Conservation (phyloP, 1,284 basidiomycete genomes). For the Rhizoctonia solani region DNA sequence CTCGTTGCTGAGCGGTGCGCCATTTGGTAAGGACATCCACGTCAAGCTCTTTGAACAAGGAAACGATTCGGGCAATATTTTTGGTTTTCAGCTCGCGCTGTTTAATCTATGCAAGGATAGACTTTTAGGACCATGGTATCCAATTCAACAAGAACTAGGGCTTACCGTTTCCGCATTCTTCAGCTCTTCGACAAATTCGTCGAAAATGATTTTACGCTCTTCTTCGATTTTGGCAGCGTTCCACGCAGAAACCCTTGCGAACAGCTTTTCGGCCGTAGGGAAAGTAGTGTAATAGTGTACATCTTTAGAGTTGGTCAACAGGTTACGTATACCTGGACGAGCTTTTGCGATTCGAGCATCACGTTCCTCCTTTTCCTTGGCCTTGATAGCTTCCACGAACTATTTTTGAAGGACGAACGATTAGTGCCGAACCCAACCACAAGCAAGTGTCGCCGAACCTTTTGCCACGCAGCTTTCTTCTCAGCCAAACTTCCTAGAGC, state of each 20-base stretch:
- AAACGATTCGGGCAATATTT: slow-evolving; percentile 76
- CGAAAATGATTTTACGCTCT: slow-evolving; percentile 83
- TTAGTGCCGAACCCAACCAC: slow-evolving; percentile 35
- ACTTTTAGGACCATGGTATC: slow-evolving; percentile 3
- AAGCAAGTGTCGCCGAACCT: slow-evolving; percentile 55
- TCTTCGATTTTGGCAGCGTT: slow-evolving; percentile 79
- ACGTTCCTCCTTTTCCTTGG: slow-evolving; percentile 76
- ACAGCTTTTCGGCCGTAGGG: slow-evolving; percentile 79
- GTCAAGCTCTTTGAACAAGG: slow-evolving; percentile 78
- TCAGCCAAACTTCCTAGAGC: slow-evolving; percentile 91
- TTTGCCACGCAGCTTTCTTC: slow-evolving; percentile 92
- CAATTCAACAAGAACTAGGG: background rate
- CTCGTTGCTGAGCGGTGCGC: slow-evolving; percentile 76
- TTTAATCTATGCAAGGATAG: slow-evolving; percentile 60
- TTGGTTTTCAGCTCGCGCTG: slow-evolving; percentile 71
- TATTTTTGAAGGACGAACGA: slow-evolving; percentile 55
- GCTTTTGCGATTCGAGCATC: slow-evolving; percentile 79
- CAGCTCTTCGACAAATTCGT: slow-evolving; percentile 84
- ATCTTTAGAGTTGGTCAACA: slow-evolving; percentile 80
- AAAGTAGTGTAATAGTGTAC: slow-evolving; percentile 90
- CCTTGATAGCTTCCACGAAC: slow-evolving; percentile 62
- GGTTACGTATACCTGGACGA: slow-evolving; percentile 79
- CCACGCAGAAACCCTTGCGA: slow-evolving; percentile 85
- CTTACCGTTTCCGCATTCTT: slow-evolving; percentile 82
- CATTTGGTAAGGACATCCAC: slow-evolving; percentile 89